Percentiles rank a stretch among this genome's conserved stretches.
Conservation (phyloP, 179 eudicot species). For the Sideroxylon spinosum region DNA sequence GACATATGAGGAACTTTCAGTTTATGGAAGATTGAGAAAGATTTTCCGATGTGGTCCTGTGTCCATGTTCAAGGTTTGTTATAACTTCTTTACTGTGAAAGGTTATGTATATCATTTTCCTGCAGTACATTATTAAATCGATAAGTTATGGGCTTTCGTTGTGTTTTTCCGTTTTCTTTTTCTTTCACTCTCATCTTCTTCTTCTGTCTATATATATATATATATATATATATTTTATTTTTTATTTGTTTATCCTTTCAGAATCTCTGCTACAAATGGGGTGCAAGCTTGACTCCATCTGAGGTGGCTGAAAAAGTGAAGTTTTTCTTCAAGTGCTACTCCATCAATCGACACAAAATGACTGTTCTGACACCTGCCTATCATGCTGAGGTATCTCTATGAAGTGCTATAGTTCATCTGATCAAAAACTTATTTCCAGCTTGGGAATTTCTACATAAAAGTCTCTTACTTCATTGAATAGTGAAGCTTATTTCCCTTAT, state of each 20-base stretch:
- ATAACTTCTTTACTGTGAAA: neutral
- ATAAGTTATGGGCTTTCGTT: too few relatives aligned
- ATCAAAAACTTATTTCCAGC: neutral
- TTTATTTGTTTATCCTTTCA: constrained; percentile 22
- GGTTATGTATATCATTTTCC: too few relatives aligned
- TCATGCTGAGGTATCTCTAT: constrained; percentile 74
- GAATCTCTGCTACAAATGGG: constrained; percentile 93
- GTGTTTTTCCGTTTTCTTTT: too few relatives aligned
- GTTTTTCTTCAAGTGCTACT: constrained; percentile 87
- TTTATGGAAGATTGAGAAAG: constrained; percentile 85
- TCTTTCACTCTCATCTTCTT: too few relatives aligned
- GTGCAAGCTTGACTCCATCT: constrained; percentile 64
- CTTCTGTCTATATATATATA: too few relatives aligned
- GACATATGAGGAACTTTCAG: constrained; percentile 94
- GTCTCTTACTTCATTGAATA: neutral
- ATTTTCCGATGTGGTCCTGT: constrained; percentile 88
- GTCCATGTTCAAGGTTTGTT: constrained; percentile 84
- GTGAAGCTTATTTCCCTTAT: neutral
- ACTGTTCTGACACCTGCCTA: constrained; percentile 91
- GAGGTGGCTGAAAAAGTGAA: constrained; percentile 91
- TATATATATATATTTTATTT: too few relatives aligned
- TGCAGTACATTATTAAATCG: too few relatives aligned
- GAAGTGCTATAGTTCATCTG: neutral
- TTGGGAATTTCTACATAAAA: neutral
- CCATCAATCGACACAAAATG: constrained; percentile 96